Evolutionary conservation across 257 asterid species (phyloP).

Genomic region (Solanum chmielewskii): DNA sequence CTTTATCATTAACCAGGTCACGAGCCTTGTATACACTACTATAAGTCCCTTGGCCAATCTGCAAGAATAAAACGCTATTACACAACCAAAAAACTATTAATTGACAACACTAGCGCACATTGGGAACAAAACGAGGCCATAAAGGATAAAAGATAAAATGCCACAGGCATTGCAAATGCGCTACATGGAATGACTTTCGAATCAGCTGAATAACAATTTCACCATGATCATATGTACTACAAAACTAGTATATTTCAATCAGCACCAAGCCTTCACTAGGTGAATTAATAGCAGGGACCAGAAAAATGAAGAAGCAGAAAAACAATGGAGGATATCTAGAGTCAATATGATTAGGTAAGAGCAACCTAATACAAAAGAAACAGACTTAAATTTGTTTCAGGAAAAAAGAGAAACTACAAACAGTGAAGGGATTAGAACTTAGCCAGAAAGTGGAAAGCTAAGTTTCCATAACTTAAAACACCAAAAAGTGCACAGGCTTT

Average conservation of each 20-base stretch:
- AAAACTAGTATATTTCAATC: not conserved
- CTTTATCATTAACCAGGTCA: slow-evolving; percentile 1
- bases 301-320: not conserved
- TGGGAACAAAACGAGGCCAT: not conserved
- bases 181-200: not conserved
- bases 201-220: not conserved
- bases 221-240: not conserved
- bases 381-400: not conserved
- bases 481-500: not conserved
- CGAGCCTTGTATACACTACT: slow-evolving; percentile 17
- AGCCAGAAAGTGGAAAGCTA: not conserved
- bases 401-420: not conserved
- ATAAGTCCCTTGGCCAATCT: slow-evolving; percentile 19
- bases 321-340: not conserved
- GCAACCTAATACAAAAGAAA: not conserved
- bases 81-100: not conserved
- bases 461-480: not conserved
- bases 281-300: not conserved
- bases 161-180: not conserved
- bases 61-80: not conserved
- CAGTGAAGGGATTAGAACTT: not conserved
- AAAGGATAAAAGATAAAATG: not conserved
- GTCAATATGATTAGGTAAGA: not conserved
- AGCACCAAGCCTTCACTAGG: not conserved
- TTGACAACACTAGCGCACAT: not conserved